Evolutionary conservation across 2,329 filamentous ascomycete species (phyloP), one percentile per base, ranked within the genome.

Genomic region (Fusarium longipes): DNA sequence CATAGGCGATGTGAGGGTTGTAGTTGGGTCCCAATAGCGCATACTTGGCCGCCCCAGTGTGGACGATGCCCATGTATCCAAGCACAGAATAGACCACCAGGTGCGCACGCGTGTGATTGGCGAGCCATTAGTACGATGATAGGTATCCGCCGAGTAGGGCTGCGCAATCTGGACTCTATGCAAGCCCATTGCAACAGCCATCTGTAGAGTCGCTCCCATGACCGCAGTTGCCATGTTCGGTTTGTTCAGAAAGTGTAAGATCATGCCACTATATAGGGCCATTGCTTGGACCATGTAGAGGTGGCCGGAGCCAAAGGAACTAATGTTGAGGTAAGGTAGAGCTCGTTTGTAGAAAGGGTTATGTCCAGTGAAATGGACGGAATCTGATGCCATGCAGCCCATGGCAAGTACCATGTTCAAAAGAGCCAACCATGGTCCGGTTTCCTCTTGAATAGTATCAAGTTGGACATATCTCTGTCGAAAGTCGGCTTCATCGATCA

Each of bases 331-430:
- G 70, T 91, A 85, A 55, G 88, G 85, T 78, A 89, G 89, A 18
- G 90, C 88, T 27, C 87, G 84, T 67, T 85, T 86, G 77, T 91
- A 93, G 77, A 90, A 93, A 1, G 32, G 11, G 24, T 45, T 57
- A 10, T 64, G 51, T 0, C 45, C 32, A 65, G 85, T 85, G 71
- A 91, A 84, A 71, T 93, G 91, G 56, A 84, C 87, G 65, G 87
- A 86, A 73, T 92, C 89, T 38, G 89, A 83, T 1, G 83, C 84
- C 48, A 93, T 88, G 70, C 88, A 91, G 15, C 91, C 91, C 80
- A 93, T 86, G 6, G 90, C 90, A 67, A 93, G 90, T 6, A 93
- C 90, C 80, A 91, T 91, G 75, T 93, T 93, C 20, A 93, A 80
- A 8, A 93, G 78, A 10, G 89, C 88, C 18, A 92, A 82, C 91